Evolutionary conservation across 1,284 basidiomycete genomes (phyloP).

Genomic region (Cystobasidium pallidum): DNA sequence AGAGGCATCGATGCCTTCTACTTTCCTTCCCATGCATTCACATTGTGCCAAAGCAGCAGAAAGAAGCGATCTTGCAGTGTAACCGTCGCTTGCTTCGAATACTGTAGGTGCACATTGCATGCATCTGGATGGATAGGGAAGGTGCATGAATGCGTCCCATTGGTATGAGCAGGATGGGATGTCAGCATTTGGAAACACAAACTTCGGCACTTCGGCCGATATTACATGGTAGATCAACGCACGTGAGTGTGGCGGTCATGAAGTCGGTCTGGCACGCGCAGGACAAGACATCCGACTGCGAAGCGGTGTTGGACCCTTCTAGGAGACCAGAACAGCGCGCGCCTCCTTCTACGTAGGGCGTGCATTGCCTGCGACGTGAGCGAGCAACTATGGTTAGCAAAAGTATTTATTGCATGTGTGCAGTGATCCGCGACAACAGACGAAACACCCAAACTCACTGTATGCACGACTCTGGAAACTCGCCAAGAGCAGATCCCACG

Average conservation of each 20-base stretch:
- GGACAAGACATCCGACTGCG: constrained; percentile 3
- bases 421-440: too few species aligned
- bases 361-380: constrained; percentile 18
- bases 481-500: neutral
- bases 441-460: too few species aligned
- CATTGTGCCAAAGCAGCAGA: neutral
- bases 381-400: too few species aligned
- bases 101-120: neutral
- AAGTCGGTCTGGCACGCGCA: constrained; percentile 7
- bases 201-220: too few species aligned
- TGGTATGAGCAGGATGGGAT: too few species aligned
- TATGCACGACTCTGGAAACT: neutral
- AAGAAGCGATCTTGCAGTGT: neutral
- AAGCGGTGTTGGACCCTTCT: neutral
- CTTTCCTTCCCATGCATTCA: neutral
- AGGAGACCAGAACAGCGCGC: neutral
- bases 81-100: neutral
- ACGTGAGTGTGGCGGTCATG: neutral
- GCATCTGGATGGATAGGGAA: neutral
- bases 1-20: neutral
- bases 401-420: too few species aligned
- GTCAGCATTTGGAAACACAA: too few species aligned
- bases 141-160: too few species aligned
- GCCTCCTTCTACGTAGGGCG: constrained; percentile 1
- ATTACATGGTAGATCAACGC: too few species aligned